Percentiles rank a stretch among this genome's conserved stretches.
These are phyloP conservation scores for Penicillium oxalicum DNA, from an alignment of 2,329 filamentous ascomycete species.

Conservation along the genomic window DNA sequence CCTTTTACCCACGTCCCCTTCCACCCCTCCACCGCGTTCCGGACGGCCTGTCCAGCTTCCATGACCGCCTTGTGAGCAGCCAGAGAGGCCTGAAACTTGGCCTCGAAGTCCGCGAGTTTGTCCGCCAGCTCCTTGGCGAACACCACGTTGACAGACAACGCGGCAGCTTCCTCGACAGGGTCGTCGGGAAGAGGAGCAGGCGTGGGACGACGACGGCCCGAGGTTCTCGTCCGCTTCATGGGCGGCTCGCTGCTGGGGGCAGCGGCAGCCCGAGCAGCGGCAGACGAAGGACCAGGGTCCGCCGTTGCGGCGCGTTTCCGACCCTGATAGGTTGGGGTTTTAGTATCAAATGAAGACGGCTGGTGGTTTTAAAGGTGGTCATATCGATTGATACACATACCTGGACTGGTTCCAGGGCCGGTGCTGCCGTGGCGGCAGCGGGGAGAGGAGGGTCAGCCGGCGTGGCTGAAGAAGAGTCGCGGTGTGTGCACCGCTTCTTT, in stretches of 20 bases:
- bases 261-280: not conserved
- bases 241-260: not conserved
- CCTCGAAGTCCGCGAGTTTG: slow-evolving; percentile 52
- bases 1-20: not conserved
- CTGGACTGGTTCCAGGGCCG: not conserved
- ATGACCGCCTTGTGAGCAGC: not conserved
- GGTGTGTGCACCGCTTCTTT: slow-evolving; percentile 26
- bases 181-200: slow-evolving; percentile 2
- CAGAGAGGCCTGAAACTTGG: slow-evolving; percentile 47
- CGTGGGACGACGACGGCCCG: not conserved
- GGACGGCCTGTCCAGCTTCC: not conserved
- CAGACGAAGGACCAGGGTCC: not conserved
- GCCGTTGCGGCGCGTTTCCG: not conserved
- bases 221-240: not conserved
- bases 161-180: slow-evolving; percentile 18
- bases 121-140: slow-evolving; percentile 54
- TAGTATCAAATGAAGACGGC: not conserved
- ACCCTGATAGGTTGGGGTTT: not conserved
- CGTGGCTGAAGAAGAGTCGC: not conserved
- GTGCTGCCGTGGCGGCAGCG: not conserved
- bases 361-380: too few species aligned
- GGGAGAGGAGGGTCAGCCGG: not conserved
- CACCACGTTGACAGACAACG: slow-evolving; percentile 42
- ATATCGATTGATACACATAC: not conserved
- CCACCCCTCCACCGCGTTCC: not conserved